Percentiles rank a stretch among this genome's conserved stretches.
These are phyloP conservation scores for Senecio squalidus DNA, from an alignment of 140 eudicot genomes.

Conservation along the genomic window DNA sequence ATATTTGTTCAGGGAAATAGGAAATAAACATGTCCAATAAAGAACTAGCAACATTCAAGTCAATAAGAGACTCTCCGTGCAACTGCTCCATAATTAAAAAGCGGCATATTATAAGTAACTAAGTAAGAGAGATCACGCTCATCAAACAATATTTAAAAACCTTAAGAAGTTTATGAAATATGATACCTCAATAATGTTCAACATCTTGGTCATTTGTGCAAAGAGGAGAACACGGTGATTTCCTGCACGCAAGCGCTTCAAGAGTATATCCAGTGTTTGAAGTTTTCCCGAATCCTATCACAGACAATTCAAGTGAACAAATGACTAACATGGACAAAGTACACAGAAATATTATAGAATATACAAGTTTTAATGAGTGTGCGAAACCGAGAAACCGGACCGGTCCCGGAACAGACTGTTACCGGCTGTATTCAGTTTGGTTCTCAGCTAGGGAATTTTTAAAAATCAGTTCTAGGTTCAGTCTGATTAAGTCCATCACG, in stretches of 20 bases:
- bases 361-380: too few relatives aligned
- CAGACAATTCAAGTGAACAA: conserved; percentile 15
- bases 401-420: too few relatives aligned
- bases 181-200: conserved; percentile 91
- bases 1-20: not conserved
- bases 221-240: conserved; percentile 96
- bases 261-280: conserved; percentile 86
- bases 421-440: too few relatives aligned
- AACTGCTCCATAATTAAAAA: not conserved
- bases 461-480: too few relatives aligned
- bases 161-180: too few relatives aligned
- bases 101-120: not conserved
- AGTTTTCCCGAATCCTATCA: conserved; percentile 96
- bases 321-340: conserved; percentile 10
- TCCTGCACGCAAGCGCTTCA: conserved; percentile 91
- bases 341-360: conserved; percentile 3
- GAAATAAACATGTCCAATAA: not conserved
- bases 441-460: too few relatives aligned
- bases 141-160: not conserved
- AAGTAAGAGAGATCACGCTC: not conserved
- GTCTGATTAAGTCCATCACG: too few relatives aligned
- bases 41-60: not conserved
- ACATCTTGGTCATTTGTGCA: conserved; percentile 99
- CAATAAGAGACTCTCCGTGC: not conserved
- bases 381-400: too few relatives aligned